Evolutionary conservation across 1,284 basidiomycete genomes (phyloP).

Genomic region (Moniliella sp.): DNA sequence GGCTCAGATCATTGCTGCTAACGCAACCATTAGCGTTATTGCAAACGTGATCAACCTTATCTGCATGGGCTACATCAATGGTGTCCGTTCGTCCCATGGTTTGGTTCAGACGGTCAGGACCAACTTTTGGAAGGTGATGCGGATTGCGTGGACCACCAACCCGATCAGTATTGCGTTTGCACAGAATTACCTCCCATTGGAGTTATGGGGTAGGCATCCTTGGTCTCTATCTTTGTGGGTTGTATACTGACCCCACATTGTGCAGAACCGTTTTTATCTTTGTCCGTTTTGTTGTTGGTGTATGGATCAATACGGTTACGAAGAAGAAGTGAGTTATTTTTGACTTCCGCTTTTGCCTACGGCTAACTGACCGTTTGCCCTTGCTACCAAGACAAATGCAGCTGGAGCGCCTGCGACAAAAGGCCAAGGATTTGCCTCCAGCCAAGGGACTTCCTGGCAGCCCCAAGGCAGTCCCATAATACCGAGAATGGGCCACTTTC

Average conservation of each 20-base stretch:
- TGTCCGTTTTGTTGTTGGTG: constrained; percentile 13
- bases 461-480: no score
- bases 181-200: constrained; percentile 51
- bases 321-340: no score
- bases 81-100: constrained; percentile 48
- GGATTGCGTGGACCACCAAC: constrained; percentile 53
- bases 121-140: constrained; percentile 54
- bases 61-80: constrained; percentile 64
- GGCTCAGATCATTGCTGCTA: constrained; percentile 49
- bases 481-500: no score
- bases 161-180: constrained; percentile 51
- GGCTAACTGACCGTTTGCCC: no score
- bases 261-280: constrained; percentile 22
- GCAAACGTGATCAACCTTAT: constrained; percentile 48
- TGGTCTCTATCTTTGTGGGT: no score
- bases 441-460: no score
- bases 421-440: no score
- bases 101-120: constrained; percentile 50
- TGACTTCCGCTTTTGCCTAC: no score
- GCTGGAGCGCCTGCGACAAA: no score
- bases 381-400: no score
- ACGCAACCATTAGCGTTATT: constrained; percentile 54
- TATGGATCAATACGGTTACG: constrained; percentile 18
- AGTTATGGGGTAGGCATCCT: constrained; percentile 36
- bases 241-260: not conserved